A percentile compares a stretch with the other conserved stretches of the same genome.
phyloP scores from a whole-genome alignment of 352 stramenopile genomes.

The Globisporangium carolinianum region DNA sequence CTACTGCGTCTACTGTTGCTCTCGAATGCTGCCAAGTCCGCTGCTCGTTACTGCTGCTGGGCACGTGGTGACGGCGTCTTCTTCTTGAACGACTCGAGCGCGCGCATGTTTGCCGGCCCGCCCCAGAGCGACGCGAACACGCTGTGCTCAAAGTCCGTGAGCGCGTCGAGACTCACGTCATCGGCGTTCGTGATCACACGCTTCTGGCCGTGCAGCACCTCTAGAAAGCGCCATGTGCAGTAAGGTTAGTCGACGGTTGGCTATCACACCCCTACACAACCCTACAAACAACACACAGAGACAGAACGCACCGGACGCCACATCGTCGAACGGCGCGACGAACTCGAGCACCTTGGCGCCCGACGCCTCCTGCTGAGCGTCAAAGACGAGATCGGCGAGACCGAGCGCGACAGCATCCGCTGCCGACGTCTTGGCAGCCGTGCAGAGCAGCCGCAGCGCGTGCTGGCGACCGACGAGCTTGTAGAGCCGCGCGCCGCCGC shows the following conservation, averaged over 20 bases:
- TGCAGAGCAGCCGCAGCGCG: slow-evolving; percentile 67
- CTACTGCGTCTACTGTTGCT: neutral
- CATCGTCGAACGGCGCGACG: slow-evolving; percentile 39
- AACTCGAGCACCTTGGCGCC: slow-evolving; percentile 37
- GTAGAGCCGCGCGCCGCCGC: slow-evolving; percentile 64
- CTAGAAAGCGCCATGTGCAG: slow-evolving; percentile 15
- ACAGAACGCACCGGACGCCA: slow-evolving; percentile 34
- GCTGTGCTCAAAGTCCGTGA: slow-evolving; percentile 53
- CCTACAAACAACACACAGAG: neutral
- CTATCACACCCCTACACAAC: too few species aligned
- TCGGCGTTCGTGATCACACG: slow-evolving; percentile 63
- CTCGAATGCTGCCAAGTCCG: neutral
- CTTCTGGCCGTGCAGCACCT: slow-evolving; percentile 66
- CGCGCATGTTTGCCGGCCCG: slow-evolving; percentile 64
- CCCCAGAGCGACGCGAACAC: slow-evolving; percentile 72
- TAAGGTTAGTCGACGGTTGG: too few species aligned
- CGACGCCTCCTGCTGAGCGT: slow-evolving; percentile 19
- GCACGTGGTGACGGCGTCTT: slow-evolving; percentile 11
- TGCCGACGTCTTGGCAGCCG: slow-evolving; percentile 45
- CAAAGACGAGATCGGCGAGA: slow-evolving; percentile 61
- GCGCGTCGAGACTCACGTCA: slow-evolving; percentile 53
- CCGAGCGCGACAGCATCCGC: slow-evolving; percentile 45
- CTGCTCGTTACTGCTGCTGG: neutral
- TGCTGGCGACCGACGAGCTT: slow-evolving; percentile 71
- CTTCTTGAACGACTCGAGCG: slow-evolving; percentile 49